Conservation (phyloP, 805 yeast genomes). For the Kluyveromyces siamensis region DNA sequence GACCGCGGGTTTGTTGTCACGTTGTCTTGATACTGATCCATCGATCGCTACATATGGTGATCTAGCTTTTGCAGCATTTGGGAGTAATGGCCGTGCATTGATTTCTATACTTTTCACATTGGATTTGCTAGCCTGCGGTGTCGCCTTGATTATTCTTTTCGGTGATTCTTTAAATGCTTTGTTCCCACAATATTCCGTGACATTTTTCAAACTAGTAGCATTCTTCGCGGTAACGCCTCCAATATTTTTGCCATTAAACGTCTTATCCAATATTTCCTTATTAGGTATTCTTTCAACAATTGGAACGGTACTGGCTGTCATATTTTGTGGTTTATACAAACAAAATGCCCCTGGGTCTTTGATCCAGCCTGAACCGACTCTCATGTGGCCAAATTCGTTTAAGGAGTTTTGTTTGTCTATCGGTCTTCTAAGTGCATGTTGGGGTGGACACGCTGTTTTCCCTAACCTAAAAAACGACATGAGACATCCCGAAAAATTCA, state of each 20-base stretch:
- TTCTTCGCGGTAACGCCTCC: constrained; percentile 72
- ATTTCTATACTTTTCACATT: constrained; percentile 68
- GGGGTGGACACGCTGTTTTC: constrained; percentile 79
- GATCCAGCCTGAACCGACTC: constrained; percentile 51
- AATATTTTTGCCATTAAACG: constrained; percentile 66
- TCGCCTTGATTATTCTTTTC: constrained; percentile 69
- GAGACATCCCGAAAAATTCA: constrained; percentile 54
- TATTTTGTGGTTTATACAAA: constrained; percentile 57
- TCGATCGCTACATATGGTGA: constrained; percentile 84
- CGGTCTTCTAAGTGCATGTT: constrained; percentile 69
- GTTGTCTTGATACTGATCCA: constrained; percentile 71
- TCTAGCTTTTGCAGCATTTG: constrained; percentile 79
- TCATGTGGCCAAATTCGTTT: constrained; percentile 50
- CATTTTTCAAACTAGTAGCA: constrained; percentile 56
- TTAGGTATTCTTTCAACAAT: constrained; percentile 66
- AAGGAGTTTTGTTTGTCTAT: constrained; percentile 48
- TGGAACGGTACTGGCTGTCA: constrained; percentile 48
- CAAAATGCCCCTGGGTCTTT: constrained; percentile 66
- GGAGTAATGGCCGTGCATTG: constrained; percentile 61
- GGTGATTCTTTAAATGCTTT: constrained; percentile 77
- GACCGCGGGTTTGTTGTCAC: constrained; percentile 66
- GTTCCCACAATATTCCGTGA: constrained; percentile 42
- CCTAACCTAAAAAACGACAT: constrained; percentile 68
- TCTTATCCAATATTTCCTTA: constrained; percentile 60
- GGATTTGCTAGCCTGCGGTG: constrained; percentile 75